phyloP scores from a whole-genome alignment of 2,329 filamentous ascomycete species.

The Escovopsis weberi region DNA sequence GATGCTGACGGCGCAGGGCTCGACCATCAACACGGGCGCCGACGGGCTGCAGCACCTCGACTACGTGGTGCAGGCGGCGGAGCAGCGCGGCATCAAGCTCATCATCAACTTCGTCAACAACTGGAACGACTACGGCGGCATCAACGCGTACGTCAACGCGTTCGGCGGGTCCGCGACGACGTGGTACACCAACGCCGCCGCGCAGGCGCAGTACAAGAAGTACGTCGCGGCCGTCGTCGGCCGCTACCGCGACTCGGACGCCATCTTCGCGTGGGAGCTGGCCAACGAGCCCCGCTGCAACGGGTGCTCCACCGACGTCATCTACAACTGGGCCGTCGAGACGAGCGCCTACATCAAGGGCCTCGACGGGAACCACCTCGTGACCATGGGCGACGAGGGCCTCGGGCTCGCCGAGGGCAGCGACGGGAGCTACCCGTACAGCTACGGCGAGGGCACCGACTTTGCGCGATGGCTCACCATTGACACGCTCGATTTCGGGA shows the following conservation, averaged over 20 bases:
- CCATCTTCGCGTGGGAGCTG: constrained; percentile 38
- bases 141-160: constrained; percentile 42
- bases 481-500: constrained; percentile 34
- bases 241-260: constrained; percentile 30
- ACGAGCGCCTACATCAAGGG: constrained; percentile 46
- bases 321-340: constrained; percentile 37
- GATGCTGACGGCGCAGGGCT: constrained; percentile 30
- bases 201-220: constrained; percentile 39
- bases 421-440: constrained; percentile 38
- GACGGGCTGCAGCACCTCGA: constrained; percentile 48
- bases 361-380: constrained; percentile 47
- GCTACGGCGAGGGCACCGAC: constrained; percentile 33
- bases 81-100: constrained; percentile 44
- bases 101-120: constrained; percentile 55
- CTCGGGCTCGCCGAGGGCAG: constrained; percentile 26
- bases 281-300: constrained; percentile 19
- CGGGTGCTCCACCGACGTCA: background rate
- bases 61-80: constrained; percentile 45
- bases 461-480: constrained; percentile 37
- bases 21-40: constrained; percentile 45
- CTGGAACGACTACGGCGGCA: constrained; percentile 54
- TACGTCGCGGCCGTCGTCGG: constrained; percentile 34
- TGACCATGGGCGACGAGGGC: constrained; percentile 45
- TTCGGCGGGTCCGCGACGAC: constrained; percentile 38
- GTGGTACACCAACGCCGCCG: constrained; percentile 41